These are phyloP conservation scores for Plasmodium vivax DNA, from an alignment of 169 alveolate genomes.

Conservation along the genomic window DNA sequence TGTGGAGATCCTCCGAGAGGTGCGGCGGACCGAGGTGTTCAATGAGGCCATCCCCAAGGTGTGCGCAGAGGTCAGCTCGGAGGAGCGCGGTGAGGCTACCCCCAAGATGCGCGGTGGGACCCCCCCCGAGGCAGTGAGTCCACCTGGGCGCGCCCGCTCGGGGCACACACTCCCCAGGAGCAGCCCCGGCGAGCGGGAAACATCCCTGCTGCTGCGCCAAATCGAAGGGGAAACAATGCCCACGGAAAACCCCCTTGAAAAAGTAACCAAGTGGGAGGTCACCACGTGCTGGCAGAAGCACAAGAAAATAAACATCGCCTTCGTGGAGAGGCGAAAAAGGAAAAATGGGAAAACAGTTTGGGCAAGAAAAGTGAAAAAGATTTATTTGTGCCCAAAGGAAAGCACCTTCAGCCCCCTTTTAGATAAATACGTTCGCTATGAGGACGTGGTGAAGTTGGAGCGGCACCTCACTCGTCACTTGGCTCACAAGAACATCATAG, in stretches of 20 bases:
- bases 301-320: conserved; percentile 18
- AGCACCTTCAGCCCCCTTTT: conserved; percentile 15
- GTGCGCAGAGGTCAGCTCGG: not conserved
- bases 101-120: not conserved
- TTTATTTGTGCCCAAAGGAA: conserved; percentile 39
- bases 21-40: not conserved
- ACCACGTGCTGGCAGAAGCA: conserved; percentile 18
- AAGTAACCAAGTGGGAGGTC: not conserved
- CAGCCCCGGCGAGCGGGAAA: not conserved
- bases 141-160: not conserved
- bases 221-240: conserved; percentile 2
- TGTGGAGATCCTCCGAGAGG: not conserved
- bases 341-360: not conserved
- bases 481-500: conserved; percentile 18
- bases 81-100: too few species aligned
- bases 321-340: not conserved
- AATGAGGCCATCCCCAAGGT: not conserved
- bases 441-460: conserved; percentile 38
- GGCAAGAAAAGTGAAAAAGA: conserved; percentile 24
- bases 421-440: conserved; percentile 18
- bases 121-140: not conserved
- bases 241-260: not conserved
- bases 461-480: conserved; percentile 20
- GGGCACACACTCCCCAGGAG: not conserved
- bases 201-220: not conserved